Evolutionary conservation across 345 rosid species (phyloP).

Genomic region (Gynandropsis gynandra): DNA sequence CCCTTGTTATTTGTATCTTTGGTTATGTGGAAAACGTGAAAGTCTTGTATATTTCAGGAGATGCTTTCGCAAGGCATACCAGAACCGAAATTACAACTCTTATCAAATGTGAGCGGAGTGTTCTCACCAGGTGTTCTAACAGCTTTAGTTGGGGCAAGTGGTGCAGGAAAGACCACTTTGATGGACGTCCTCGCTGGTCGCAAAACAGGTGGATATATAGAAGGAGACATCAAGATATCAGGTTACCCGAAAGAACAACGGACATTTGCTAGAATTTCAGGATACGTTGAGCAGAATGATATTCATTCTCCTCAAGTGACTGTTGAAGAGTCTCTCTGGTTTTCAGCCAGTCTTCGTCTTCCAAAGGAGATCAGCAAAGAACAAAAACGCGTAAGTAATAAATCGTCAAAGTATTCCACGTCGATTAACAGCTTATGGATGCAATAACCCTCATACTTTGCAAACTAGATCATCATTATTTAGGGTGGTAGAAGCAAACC

Average conservation of each 20-base stretch:
- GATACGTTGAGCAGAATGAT: constrained; percentile 94
- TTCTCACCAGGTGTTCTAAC: constrained; percentile 92
- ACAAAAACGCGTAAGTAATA: constrained; percentile 41
- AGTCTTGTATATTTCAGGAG: constrained; percentile 36
- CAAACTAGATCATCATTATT: too few species aligned
- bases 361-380: constrained; percentile 67
- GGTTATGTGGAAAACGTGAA: not conserved
- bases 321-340: constrained; percentile 84
- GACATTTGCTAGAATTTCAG: constrained; percentile 88
- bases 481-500: too few species aligned
- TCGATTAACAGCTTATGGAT: too few species aligned
- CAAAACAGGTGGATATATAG: constrained; percentile 87
- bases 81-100: constrained; percentile 62
- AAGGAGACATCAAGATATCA: constrained; percentile 78
- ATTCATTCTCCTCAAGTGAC: constrained; percentile 98
- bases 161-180: constrained; percentile 93
- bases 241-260: constrained; percentile 70
- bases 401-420: too few species aligned
- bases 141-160: constrained; percentile 93
- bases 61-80: constrained; percentile 67
- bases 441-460: too few species aligned
- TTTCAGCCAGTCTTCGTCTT: constrained; percentile 77
- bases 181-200: constrained; percentile 98
- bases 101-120: constrained; percentile 79
- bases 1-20: not conserved